phyloP scores from a whole-genome alignment of 352 stramenopile genomes.

The Pythium inflatum region DNA sequence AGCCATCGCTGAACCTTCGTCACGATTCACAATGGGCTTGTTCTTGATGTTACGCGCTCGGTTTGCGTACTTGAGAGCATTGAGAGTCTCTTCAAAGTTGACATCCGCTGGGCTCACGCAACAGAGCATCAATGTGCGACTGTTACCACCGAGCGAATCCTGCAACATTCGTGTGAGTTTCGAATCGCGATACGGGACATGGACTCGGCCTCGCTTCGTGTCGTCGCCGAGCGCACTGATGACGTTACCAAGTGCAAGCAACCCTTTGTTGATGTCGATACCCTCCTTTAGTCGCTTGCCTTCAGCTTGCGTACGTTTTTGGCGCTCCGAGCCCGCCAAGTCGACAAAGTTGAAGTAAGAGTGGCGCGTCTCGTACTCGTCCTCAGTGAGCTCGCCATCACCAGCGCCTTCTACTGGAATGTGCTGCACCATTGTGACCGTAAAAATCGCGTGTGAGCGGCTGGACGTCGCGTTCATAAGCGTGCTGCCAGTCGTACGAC shows the following conservation, averaged over 20 bases:
- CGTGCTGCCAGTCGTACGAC: slow-evolving; percentile 85
- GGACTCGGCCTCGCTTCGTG: slow-evolving; percentile 88
- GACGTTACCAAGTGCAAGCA: slow-evolving; percentile 97
- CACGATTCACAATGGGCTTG: slow-evolving; percentile 86
- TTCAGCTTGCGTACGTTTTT: slow-evolving; percentile 95
- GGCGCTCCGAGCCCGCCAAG: slow-evolving; percentile 90
- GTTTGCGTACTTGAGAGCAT: slow-evolving; percentile 93
- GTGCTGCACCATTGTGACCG: slow-evolving; percentile 81
- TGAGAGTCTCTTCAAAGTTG: slow-evolving; percentile 92
- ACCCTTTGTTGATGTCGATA: slow-evolving; percentile 98
- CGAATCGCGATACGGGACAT: slow-evolving; percentile 94
- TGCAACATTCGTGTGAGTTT: slow-evolving; percentile 95
- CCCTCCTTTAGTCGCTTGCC: slow-evolving; percentile 94
- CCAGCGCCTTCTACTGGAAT: slow-evolving; percentile 57
- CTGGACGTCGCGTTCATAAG: slow-evolving; percentile 93
- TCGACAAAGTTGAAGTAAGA: slow-evolving; percentile 94
- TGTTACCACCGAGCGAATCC: slow-evolving; percentile 92
- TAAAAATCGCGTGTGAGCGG: slow-evolving; percentile 93
- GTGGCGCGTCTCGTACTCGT: slow-evolving; percentile 77
- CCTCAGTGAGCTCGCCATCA: slow-evolving; percentile 48
- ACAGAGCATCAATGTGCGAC: slow-evolving; percentile 90
- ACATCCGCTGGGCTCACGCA: slow-evolving; percentile 92
- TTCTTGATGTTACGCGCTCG: slow-evolving; percentile 91
- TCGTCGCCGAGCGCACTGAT: slow-evolving; percentile 96
- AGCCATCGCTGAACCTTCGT: slow-evolving; percentile 74